Percentiles rank a stretch among this genome's conserved stretches.
Conservation (phyloP, 805 yeast species). For the Ogataea parapolymorpha region DNA sequence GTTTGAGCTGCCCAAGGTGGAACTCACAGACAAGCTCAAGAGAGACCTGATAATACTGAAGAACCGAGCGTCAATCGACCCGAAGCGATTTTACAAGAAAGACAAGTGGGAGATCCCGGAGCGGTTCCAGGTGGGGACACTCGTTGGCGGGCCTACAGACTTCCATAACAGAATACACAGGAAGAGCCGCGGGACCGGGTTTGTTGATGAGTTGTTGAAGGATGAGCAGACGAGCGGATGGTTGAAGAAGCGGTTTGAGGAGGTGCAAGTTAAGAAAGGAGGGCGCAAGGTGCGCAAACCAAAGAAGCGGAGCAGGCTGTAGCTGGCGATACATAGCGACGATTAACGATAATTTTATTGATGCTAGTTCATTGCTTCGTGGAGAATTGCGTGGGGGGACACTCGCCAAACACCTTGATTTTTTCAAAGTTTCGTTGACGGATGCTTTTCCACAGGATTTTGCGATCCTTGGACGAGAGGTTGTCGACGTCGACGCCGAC, state of each 20-base stretch:
- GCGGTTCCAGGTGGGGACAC: conserved; percentile 83
- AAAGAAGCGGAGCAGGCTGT: not conserved
- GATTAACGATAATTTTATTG: not conserved
- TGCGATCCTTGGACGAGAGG: conserved; percentile 40
- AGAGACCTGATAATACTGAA: conserved; percentile 76
- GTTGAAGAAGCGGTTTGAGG: conserved; percentile 79
- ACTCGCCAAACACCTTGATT: conserved; percentile 34
- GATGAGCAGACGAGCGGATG: conserved; percentile 68
- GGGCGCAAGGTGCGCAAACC: conserved; percentile 62
- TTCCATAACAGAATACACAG: conserved; percentile 66
- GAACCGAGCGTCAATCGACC: conserved; percentile 89
- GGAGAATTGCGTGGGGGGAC: not conserved
- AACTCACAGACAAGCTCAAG: conserved; percentile 65
- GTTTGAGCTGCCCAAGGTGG: conserved; percentile 79
- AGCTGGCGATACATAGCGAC: not conserved
- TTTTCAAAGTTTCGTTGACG: conserved; percentile 49
- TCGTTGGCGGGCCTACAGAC: conserved; percentile 79
- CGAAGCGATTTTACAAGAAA: conserved; percentile 91
- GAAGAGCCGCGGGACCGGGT: conserved; percentile 70
- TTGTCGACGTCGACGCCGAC: conserved; percentile 26
- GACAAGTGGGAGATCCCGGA: conserved; percentile 57
- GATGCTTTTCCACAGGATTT: conserved; percentile 46
- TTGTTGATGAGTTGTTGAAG: conserved; percentile 78
- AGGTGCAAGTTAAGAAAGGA: conserved; percentile 72
- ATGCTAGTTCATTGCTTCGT: not conserved